phyloP scores from a whole-genome alignment of 176 grass and related monocot species.

The Aegilops sharonensis region DNA sequence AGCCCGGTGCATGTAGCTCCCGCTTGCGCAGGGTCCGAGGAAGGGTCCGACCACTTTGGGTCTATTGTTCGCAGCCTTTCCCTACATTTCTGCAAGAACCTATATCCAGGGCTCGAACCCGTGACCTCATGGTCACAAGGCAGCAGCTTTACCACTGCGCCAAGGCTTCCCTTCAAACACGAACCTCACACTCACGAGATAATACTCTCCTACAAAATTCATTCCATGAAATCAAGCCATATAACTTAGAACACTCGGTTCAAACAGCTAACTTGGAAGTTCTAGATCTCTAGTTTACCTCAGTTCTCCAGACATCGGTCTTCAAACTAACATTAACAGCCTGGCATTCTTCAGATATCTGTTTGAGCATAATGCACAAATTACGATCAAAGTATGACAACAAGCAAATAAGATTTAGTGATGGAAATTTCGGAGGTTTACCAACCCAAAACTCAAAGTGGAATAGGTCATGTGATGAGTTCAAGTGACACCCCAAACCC shows the following conservation, averaged over 20 bases:
- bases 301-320: conserved; percentile 66
- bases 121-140: too few species aligned
- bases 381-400: conserved; percentile 22
- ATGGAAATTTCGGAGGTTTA: conserved; percentile 56
- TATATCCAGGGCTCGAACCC: too few species aligned
- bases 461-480: conserved; percentile 89
- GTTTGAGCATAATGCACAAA: conserved; percentile 29
- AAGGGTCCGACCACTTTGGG: too few species aligned
- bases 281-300: conserved; percentile 45
- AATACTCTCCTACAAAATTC: neutral
- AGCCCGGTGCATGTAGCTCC: too few species aligned
- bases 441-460: conserved; percentile 98
- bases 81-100: too few species aligned
- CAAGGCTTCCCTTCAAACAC: neutral
- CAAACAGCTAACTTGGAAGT: neutral
- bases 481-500: conserved; percentile 89
- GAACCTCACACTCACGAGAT: neutral
- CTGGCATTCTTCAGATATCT: conserved; percentile 92
- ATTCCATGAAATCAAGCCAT: neutral
- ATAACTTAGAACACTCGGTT: neutral
- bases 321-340: conserved; percentile 86
- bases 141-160: too few species aligned
- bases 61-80: too few species aligned
- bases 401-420: conserved; percentile 6
- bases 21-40: too few species aligned